Conservation (phyloP, 352 stramenopile species). For the Thraustochytrium sp. region DNA sequence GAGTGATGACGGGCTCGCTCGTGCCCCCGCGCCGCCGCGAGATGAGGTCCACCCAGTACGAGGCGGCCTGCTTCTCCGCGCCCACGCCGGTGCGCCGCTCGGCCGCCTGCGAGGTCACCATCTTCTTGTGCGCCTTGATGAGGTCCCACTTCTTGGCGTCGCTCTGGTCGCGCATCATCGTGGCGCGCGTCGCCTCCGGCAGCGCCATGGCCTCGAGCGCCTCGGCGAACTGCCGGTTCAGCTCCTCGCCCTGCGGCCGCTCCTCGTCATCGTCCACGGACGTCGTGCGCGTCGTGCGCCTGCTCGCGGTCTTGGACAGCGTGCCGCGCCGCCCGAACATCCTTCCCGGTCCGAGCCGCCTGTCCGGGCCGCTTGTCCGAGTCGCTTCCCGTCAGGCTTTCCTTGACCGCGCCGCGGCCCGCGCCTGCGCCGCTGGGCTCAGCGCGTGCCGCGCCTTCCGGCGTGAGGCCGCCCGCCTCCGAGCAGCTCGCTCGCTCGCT, state of each 20-base stretch:
- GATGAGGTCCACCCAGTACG: conserved; percentile 38
- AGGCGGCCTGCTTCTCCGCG: neutral
- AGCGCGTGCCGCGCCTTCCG: too few relatives aligned
- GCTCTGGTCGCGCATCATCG: conserved; percentile 26
- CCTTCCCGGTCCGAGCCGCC: too few relatives aligned
- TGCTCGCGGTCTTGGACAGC: too few relatives aligned
- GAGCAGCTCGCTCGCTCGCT: too few relatives aligned
- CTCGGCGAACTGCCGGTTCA: conserved; percentile 12
- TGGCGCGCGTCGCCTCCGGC: conserved; percentile 14
- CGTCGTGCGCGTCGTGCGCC: neutral
- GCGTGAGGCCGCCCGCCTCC: too few relatives aligned
- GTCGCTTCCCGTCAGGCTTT: too few relatives aligned
- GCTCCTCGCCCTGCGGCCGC: neutral
- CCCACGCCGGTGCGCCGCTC: neutral
- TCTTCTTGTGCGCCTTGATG: conserved; percentile 22
- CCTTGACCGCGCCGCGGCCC: too few relatives aligned
- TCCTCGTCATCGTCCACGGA: conserved; percentile 4
- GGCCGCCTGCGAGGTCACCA: neutral
- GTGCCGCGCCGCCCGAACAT: too few relatives aligned
- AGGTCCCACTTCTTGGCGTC: conserved; percentile 24
- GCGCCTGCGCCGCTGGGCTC: too few relatives aligned
- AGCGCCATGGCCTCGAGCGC: conserved; percentile 30
- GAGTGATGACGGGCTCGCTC: conserved; percentile 26
- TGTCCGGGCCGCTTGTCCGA: too few relatives aligned
- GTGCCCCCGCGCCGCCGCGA: neutral